Evolutionary conservation across 345 rosid genomes (phyloP), one percentile per base, ranked within the genome.

Genomic region (Citrus mangshanensis): DNA sequence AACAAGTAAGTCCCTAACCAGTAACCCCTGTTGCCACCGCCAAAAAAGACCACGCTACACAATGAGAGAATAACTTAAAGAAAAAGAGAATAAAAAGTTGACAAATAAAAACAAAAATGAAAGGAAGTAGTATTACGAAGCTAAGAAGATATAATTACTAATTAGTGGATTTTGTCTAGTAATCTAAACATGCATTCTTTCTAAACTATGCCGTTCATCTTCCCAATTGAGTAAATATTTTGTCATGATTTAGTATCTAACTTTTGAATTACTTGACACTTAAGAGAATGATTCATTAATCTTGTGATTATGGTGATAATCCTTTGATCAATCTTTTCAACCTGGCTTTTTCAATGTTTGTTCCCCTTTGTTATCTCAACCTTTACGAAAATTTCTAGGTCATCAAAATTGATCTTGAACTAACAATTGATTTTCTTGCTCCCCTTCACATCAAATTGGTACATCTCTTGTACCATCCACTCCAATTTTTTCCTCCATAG

Each of bases 381-480:
- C 51, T 34, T 34, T 22, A 32, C 62, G 34, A 59, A 69, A 19
- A 12, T 5, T 78, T 78, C 7, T 28, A 28, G 55, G 42, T 18
- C 34, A 16, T 32, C 35, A 38, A 60, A 73, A 24, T 51, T 28
- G 74, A 51, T 70, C 24, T 32, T 46, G 54, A 18, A 37, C 70
- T 56, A 59, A 25, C 77, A n/a, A 67, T 19, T 22, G 54, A 59
- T 40, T 73, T 55, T 22, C 28, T 37, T 67, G 6, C 13, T 67
- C 19, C 38, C 62, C 30, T 60, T 68, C 63, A 22, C 14, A 28
- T 63, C 42, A 6, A 16, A 58, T 65, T 35, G 77, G 66, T 65
- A 12, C 34, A 37, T 55, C 73, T 54, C 60, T 72, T 54, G 14
- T 59, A 73, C 72, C 69, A 58, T 62, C 74, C 72, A 27, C 30